Evolutionary conservation across 1,139 yeast genomes (phyloP).

Genomic region (Arxiozyma heterogenica): DNA sequence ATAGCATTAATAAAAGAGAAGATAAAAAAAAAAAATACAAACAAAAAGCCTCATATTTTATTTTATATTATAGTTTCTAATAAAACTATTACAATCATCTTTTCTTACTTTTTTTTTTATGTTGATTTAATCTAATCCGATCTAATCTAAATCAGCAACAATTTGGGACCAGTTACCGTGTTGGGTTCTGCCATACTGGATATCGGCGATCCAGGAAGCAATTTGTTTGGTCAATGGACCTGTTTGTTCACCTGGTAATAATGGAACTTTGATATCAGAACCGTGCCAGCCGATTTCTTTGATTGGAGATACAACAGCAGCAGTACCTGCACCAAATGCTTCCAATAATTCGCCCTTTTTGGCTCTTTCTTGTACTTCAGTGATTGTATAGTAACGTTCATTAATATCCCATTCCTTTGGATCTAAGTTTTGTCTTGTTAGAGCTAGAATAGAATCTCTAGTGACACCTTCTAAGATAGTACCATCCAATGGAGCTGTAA

Average conservation of each 20-base stretch:
- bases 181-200: conserved; percentile 78
- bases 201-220: conserved; percentile 74
- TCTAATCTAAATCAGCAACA: conserved; percentile 14
- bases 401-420: conserved; percentile 66
- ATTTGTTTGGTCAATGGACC: conserved; percentile 74
- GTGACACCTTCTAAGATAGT: conserved; percentile 96
- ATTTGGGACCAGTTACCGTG: conserved; percentile 38
- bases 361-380: conserved; percentile 71
- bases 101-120: too few relatives aligned
- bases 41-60: too few relatives aligned
- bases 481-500: conserved; percentile 94
- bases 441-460: conserved; percentile 73
- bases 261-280: too few relatives aligned
- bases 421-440: conserved; percentile 67
- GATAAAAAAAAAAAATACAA: too few relatives aligned
- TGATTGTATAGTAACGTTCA: conserved; percentile 76
- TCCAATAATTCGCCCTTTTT: conserved; percentile 75
- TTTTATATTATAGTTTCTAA: too few relatives aligned
- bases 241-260: conserved; percentile 63
- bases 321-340: conserved; percentile 96
- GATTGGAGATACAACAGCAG: conserved; percentile 93
- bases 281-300: conserved; percentile 78
- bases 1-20: too few relatives aligned
- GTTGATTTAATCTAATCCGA: too few relatives aligned
- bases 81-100: too few relatives aligned